Base-by-base conservation (phyloP, 805 yeast species). In the Tetrapisispora namnaoensis region DNA sequence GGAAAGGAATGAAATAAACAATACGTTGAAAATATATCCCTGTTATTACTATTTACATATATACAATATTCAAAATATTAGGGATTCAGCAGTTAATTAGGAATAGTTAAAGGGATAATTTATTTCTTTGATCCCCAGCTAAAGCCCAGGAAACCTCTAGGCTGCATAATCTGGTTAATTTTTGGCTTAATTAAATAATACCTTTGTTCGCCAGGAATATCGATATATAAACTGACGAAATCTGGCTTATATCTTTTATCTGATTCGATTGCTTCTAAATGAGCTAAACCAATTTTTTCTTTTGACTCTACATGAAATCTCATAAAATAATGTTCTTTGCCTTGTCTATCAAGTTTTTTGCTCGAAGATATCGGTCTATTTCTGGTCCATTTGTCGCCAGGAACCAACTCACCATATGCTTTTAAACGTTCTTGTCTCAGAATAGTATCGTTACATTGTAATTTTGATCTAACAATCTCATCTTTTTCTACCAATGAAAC, bases 261-360 rank as follows among this genome's bases (percentile, higher is more conserved):
- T 40, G 71, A 68, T 55, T 84, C 88, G 39, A 85, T 72, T 47
- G 93, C 91, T 66, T 90, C 96, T 56, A 88, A 73, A 50, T 82
- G 80, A 2, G 85, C 95, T 16, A 81, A 71, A 11, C 87, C 96
- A 51, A 76, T 76, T 48, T 70, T 77, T 21, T 71, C 63, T 32
- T 75, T 76, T 39, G 95, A 81, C 62, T 86, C 90, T 39, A 90
- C 91, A 59, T 84, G 89, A 67, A 89, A 89, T 62, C 83, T 80
- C 93, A 90, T 84, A 50, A 80, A 72, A 57, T 86, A 73, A 56
- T 85, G 95, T 55, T 86, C 93, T 56, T 80, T 78, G 1, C 95
- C 95, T 50, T 83, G 82, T 52, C 78, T 76, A 46, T 84, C 95
- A 49, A 78, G 68, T 51, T 82, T 73, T 27, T 54, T 57, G 22